These are phyloP conservation scores for Debaryomyces robertsiae DNA, from an alignment of 1,139 yeast species.

Conservation along the genomic window DNA sequence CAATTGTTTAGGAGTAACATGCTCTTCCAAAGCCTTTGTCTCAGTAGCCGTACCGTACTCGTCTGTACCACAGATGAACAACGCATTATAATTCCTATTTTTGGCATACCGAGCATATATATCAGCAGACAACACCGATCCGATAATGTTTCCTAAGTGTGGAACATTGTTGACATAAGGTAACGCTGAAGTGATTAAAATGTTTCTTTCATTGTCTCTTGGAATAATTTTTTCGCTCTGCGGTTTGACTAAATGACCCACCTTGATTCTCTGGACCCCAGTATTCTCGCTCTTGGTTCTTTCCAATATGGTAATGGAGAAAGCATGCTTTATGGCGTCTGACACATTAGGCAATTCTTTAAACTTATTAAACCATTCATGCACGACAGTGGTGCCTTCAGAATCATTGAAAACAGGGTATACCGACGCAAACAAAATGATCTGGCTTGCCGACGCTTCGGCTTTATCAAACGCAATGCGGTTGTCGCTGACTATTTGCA, in stretches of 20 bases:
- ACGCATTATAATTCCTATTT: constrained; percentile 82
- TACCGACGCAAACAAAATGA: constrained; percentile 47
- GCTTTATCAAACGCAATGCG: constrained; percentile 21
- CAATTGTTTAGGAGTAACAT: constrained; percentile 80
- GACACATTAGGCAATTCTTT: constrained; percentile 36
- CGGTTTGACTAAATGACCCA: constrained; percentile 42
- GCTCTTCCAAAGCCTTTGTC: constrained; percentile 95
- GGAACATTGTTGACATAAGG: constrained; percentile 99
- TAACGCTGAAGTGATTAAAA: constrained; percentile 90
- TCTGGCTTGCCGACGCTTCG: constrained; percentile 41
- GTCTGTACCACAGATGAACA: constrained; percentile 94
- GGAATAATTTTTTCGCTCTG: constrained; percentile 50
- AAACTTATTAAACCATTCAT: constrained; percentile 49
- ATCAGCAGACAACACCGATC: constrained; percentile 94
- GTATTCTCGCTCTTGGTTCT: constrained; percentile 55
- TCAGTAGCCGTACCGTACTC: constrained; percentile 99
- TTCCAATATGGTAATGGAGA: constrained; percentile 43
- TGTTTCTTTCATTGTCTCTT: constrained; percentile 69
- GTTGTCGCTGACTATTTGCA: constrained; percentile 12
- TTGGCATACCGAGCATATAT: constrained; percentile 89
- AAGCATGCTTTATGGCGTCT: constrained; percentile 41
- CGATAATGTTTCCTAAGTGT: constrained; percentile 94
- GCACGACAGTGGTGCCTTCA: constrained; percentile 16
- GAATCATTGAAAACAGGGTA: constrained; percentile 36
- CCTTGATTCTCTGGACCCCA: constrained; percentile 52